Base-by-base conservation (phyloP, 179 eudicot species). In the Spergularia azorica region DNA sequence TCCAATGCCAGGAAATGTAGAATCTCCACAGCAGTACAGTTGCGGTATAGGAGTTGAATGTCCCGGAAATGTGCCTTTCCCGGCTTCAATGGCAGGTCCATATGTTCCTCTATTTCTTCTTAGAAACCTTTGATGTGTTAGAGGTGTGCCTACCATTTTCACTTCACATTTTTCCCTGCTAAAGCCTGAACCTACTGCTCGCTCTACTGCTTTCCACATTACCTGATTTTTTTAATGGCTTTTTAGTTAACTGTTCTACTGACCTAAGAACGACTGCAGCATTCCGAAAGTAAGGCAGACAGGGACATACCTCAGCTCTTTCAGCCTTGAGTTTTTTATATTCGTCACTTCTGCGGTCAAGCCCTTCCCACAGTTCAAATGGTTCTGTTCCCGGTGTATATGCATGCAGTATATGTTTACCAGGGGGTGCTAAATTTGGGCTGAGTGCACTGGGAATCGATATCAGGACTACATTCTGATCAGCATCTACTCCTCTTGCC, bases 1-100 rank as follows among this genome's bases (percentile, higher is more conserved):
- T 58, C 98, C 98, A n/a, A 93, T 95, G 68, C 98, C 98, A 1
- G 98, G 98, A 68, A 95, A 95, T 12, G 98, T 95, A 13, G 97
- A 95, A 80, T 95, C 98, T n/a, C 98, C 98, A 73, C 98, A 95
- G 78, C 98, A 92, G 67, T 82, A 93, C 43, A 95, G 92, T 72
- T 90, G 96, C 3, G 91, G 83, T 72, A 95, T 85, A 10, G 98
- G 92, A 15, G 95, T 91, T 57, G 96, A 60, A 82, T 95, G 97
- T 55, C 96, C 97, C 1, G 97, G 98, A 79, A 95, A 91, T 5
- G 90, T 78, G 71, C 63, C 90, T 82, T 92, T 83, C 9, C 98
- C 95, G 1, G 98, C 98, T 85, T 88, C 52, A 81, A 92, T 93
- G 56, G 97, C 98, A 21, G 98, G 97, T 20, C 97, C 98, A 61